phyloP scores from a whole-genome alignment of 345 rosid genomes.

The Lepidium didymum region DNA sequence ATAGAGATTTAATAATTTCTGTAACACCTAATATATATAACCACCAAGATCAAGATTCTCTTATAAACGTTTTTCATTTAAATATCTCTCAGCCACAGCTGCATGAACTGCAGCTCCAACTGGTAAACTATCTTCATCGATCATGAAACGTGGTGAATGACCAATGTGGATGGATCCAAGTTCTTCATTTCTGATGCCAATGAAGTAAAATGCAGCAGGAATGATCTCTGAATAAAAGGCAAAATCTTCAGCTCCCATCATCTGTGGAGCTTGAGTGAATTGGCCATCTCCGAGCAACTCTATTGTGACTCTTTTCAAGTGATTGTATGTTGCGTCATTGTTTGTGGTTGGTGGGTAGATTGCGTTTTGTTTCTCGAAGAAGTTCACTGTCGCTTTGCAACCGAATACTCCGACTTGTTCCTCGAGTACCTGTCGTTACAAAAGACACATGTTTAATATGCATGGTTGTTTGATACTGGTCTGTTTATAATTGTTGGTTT shows the following conservation, averaged over 20 bases:
- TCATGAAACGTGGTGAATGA: slow-evolving; percentile 78
- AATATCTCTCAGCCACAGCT: slow-evolving; percentile 74
- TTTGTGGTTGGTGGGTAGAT: slow-evolving; percentile 76
- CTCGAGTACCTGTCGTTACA: slow-evolving; percentile 54
- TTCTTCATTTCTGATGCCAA: slow-evolving; percentile 74
- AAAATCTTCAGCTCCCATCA: slow-evolving; percentile 96
- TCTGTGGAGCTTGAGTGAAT: slow-evolving; percentile 54
- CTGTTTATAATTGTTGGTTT: too few relatives aligned
- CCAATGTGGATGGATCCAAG: slow-evolving; percentile 61
- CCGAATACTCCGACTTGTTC: slow-evolving; percentile 63
- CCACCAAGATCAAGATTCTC: not conserved
- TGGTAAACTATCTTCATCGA: slow-evolving; percentile 82
- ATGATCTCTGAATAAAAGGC: slow-evolving; percentile 64
- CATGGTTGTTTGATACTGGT: not conserved
- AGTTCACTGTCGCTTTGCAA: slow-evolving; percentile 57
- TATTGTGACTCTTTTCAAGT: slow-evolving; percentile 57
- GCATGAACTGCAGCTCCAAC: slow-evolving; percentile 80
- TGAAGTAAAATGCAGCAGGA: slow-evolving; percentile 72
- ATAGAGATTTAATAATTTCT: not conserved
- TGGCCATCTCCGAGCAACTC: slow-evolving; percentile 52
- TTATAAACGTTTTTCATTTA: slow-evolving; percentile 32
- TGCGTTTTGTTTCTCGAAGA: slow-evolving; percentile 55
- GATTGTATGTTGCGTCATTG: slow-evolving; percentile 51
- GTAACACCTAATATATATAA: slow-evolving; percentile 8
- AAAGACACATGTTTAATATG: not conserved